A percentile compares a stretch with the other conserved stretches of the same genome.
phyloP scores from a whole-genome alignment of 345 rosid genomes.

The Microcos paniculata region DNA sequence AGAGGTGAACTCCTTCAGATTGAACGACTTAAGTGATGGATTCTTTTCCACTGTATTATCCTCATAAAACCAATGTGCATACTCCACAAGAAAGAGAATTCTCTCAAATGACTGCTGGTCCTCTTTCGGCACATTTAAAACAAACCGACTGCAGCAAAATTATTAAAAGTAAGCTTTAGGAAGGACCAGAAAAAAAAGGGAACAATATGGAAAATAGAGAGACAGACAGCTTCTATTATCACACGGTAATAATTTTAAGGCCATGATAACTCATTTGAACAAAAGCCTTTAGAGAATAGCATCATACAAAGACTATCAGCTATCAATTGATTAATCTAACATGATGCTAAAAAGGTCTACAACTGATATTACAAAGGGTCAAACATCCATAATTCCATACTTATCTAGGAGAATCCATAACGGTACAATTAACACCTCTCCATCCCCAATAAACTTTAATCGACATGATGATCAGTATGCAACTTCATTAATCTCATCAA shows the following conservation, averaged over 20 bases:
- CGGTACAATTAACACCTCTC: not conserved
- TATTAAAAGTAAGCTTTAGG: conserved; percentile 9
- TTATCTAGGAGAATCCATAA: not conserved
- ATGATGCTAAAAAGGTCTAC: not conserved
- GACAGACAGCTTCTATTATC: not conserved
- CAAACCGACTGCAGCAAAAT: conserved; percentile 75
- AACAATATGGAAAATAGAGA: not conserved
- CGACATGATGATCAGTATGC: not conserved
- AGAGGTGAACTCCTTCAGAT: conserved; percentile 87
- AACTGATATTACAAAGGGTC: not conserved
- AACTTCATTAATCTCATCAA: not conserved
- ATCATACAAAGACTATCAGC: not conserved
- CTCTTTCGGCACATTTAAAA: conserved; percentile 95
- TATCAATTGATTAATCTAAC: not conserved
- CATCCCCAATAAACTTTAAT: not conserved
- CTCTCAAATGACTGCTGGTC: conserved; percentile 98
- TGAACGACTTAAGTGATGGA: conserved; percentile 83
- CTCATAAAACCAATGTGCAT: conserved; percentile 97
- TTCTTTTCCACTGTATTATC: conserved; percentile 93
- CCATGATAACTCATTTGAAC: not conserved
- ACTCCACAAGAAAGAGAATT: conserved; percentile 92
- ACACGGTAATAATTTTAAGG: not conserved
- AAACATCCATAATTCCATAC: not conserved
- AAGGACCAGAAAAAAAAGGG: not conserved
- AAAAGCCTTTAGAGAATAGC: not conserved